Evolutionary conservation across 2,329 filamentous ascomycete genomes (phyloP).

Genomic region (Pseudocercospora eumusae): DNA sequence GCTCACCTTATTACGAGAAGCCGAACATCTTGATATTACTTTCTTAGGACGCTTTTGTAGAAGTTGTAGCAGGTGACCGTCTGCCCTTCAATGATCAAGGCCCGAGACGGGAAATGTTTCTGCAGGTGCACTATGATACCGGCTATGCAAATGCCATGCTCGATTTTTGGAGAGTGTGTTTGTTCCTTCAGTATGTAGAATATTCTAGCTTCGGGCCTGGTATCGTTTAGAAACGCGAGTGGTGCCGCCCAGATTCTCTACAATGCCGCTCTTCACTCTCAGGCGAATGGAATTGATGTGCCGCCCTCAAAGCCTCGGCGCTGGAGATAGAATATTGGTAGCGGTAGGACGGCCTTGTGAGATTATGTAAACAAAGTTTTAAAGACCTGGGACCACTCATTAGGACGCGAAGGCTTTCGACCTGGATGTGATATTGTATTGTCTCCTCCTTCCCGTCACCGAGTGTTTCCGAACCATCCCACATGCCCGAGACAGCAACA

Average conservation of each 20-base stretch:
- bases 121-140: conserved; percentile 1
- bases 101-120: background rate
- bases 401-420: too few relatives aligned
- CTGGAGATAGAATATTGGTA: background rate
- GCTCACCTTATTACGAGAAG: conserved; percentile 6
- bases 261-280: too few relatives aligned
- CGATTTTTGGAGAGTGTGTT: background rate
- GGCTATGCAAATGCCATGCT: background rate
- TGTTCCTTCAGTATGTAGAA: background rate
- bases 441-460: background rate
- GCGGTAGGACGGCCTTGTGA: background rate
- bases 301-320: conserved; percentile 1
- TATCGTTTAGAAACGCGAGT: background rate
- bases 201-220: background rate
- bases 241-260: background rate
- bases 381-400: background rate
- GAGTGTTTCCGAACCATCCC: background rate
- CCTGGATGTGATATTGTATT: background rate
- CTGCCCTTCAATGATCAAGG: background rate
- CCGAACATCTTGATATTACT: conserved; percentile 6
- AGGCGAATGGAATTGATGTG: background rate
- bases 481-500: background rate
- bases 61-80: background rate
- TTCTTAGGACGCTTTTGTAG: conserved; percentile 7
- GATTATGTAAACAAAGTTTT: conserved; percentile 7